Conservation (phyloP, 1,284 basidiomycete species). For the Singerocomus inundabilis region DNA sequence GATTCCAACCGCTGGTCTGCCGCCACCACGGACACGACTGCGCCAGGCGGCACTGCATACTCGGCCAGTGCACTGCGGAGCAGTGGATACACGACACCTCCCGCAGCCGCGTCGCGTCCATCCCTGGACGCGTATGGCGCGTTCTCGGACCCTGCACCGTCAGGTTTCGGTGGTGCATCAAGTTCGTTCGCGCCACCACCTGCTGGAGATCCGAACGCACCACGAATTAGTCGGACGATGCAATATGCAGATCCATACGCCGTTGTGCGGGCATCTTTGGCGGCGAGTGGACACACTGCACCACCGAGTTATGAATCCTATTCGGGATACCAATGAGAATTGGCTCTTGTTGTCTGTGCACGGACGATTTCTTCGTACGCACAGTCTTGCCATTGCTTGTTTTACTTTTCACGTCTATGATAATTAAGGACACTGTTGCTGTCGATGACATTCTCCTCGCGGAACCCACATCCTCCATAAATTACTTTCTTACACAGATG, state of each 20-base stretch:
- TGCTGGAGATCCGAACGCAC: conserved; percentile 40
- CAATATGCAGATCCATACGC: conserved; percentile 83
- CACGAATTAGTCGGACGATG: conserved; percentile 80
- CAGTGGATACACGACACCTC: conserved; percentile 30
- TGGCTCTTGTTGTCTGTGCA: background rate
- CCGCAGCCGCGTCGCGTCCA: conserved; percentile 46
- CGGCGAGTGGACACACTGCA: conserved; percentile 25
- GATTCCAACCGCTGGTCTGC: conserved; percentile 52
- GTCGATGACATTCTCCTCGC: conserved; percentile 3
- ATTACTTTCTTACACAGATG: conserved; percentile 13
- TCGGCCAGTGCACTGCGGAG: conserved; percentile 28
- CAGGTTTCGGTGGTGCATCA: conserved; percentile 51
- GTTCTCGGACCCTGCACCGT: conserved; percentile 78
- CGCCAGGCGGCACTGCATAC: conserved; percentile 36
- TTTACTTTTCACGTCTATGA: conserved; percentile 9
- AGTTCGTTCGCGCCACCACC: conserved; percentile 30
- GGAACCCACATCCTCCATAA: conserved; percentile 1
- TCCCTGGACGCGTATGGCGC: conserved; percentile 86
- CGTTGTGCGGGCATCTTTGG: conserved; percentile 59
- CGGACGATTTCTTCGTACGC: conserved; percentile 16
- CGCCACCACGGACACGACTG: conserved; percentile 30
- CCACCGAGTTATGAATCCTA: conserved; percentile 55
- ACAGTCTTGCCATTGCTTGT: conserved; percentile 9
- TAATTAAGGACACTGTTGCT: conserved; percentile 13
- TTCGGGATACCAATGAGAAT: conserved; percentile 27